phyloP scores from a whole-genome alignment of 1,284 basidiomycete species.

The Abortiporus biennis region DNA sequence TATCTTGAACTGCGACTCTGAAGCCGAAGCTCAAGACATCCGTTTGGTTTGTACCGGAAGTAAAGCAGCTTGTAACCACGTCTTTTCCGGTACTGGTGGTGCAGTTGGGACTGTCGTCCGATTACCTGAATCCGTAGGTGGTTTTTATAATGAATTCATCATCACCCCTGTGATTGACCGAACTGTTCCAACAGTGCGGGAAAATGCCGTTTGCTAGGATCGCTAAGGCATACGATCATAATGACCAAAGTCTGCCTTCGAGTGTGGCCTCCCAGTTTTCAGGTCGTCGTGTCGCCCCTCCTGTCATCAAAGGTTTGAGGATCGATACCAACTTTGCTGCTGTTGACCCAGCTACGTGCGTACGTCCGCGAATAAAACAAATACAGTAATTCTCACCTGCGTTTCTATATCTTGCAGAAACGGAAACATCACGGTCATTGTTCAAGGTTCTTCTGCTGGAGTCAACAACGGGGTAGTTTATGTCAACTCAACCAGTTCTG shows the following conservation, averaged over 20 bases:
- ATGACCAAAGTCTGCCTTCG: conserved; percentile 35
- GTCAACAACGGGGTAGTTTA: conserved; percentile 32
- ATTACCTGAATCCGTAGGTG: conserved; percentile 40
- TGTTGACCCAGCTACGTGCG: conserved; percentile 26
- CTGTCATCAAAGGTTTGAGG: conserved; percentile 37
- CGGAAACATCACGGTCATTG: conserved; percentile 33
- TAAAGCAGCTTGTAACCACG: conserved; percentile 34
- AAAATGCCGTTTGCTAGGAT: conserved; percentile 44
- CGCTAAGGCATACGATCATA: conserved; percentile 32
- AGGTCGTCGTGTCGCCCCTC: conserved; percentile 22
- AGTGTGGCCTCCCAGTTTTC: conserved; percentile 23
- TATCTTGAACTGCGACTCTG: conserved; percentile 39
- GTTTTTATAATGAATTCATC: no score
- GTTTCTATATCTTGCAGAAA: conserved; percentile 10
- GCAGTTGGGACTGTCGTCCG: conserved; percentile 46
- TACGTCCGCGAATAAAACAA: no score
- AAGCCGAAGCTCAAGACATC: conserved; percentile 35
- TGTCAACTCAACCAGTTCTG: conserved; percentile 20
- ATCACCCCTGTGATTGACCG: no score
- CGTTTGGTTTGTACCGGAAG: conserved; percentile 38
- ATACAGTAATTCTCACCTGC: conserved; percentile 16
- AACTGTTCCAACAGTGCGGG: conserved; percentile 34
- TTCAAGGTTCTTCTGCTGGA: conserved; percentile 34
- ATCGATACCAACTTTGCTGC: conserved; percentile 38
- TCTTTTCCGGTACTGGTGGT: conserved; percentile 37